A percentile compares a stretch with the other conserved stretches of the same genome.
phyloP scores from a whole-genome alignment of 495 filamentous ascomycete species.

The Entonaema liquescens region DNA sequence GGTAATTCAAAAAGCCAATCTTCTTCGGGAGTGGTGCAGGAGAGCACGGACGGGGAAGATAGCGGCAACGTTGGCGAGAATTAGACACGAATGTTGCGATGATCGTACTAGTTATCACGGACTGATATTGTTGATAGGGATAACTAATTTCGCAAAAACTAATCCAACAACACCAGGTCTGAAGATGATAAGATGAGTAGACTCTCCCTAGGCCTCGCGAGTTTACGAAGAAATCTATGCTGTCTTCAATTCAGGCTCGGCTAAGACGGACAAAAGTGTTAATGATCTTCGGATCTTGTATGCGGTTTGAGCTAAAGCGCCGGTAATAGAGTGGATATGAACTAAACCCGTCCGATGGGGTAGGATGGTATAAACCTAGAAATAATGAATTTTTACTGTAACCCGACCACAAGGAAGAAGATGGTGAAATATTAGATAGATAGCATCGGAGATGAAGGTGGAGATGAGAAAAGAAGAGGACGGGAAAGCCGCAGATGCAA shows the following conservation, averaged over 20 bases:
- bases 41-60: not conserved
- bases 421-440: not conserved
- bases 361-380: not conserved
- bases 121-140: not conserved
- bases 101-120: not conserved
- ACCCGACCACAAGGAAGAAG: not conserved
- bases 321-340: conserved; percentile 6
- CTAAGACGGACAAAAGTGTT: not conserved
- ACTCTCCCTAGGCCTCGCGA: not conserved
- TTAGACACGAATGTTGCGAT: not conserved
- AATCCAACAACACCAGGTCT: not conserved
- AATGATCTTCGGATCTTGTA: conserved; percentile 4
- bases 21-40: conserved; percentile 12
- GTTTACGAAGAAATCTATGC: conserved; percentile 1
- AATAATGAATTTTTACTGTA: not conserved
- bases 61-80: not conserved
- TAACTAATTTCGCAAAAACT: not conserved
- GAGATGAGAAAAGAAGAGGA: conserved; percentile 14
- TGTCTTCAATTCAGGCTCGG: conserved; percentile 10
- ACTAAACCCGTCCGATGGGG: not conserved
- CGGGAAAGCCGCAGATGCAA: conserved; percentile 16
- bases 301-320: conserved; percentile 11
- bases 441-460: not conserved
- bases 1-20: conserved; percentile 5
- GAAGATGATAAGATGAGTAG: not conserved